A percentile compares a stretch with the other conserved stretches of the same genome.
These are phyloP conservation scores for Mucor plumbeus DNA, from an alignment of 371 early-diverging fungal genomes.

Conservation along the genomic window DNA sequence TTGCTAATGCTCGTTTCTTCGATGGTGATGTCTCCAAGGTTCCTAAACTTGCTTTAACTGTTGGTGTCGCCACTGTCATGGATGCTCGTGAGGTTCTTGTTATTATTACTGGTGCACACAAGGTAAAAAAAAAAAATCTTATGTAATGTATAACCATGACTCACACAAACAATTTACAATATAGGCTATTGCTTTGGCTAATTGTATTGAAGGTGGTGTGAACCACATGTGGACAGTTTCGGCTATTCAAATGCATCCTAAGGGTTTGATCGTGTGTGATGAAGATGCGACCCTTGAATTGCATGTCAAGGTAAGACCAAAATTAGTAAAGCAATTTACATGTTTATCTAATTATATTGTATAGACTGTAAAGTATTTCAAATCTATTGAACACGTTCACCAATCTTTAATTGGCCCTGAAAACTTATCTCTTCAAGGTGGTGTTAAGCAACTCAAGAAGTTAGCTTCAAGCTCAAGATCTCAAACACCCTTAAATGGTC, in stretches of 20 bases:
- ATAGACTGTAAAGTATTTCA: slow-evolving; percentile 87
- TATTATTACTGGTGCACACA: slow-evolving; percentile 89
- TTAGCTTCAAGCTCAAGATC: slow-evolving; percentile 24
- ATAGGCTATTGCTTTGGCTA: slow-evolving; percentile 76
- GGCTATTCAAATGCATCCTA: slow-evolving; percentile 83
- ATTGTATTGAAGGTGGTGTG: slow-evolving; percentile 84
- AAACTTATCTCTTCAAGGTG: slow-evolving; percentile 78
- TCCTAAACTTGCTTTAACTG: slow-evolving; percentile 86
- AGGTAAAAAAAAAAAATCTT: slow-evolving; percentile 42
- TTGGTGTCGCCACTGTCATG: slow-evolving; percentile 87
- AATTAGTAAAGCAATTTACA: background rate
- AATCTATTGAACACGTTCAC: slow-evolving; percentile 89
- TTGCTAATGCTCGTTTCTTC: slow-evolving; percentile 89
- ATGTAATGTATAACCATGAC: slow-evolving; percentile 30
- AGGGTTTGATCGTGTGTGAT: slow-evolving; percentile 84
- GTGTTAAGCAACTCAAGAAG: slow-evolving; percentile 36
- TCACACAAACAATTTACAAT: slow-evolving; percentile 24
- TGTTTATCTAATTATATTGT: background rate
- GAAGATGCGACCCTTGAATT: slow-evolving; percentile 89
- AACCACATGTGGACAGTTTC: slow-evolving; percentile 93
- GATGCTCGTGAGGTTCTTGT: slow-evolving; percentile 87
- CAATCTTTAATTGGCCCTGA: slow-evolving; percentile 81
- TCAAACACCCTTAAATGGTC: slow-evolving; percentile 35
- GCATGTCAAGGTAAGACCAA: slow-evolving; percentile 68
- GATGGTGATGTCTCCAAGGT: slow-evolving; percentile 84